Conservation (phyloP, 495 filamentous ascomycete genomes). For the Aspergillus nanangensis region DNA sequence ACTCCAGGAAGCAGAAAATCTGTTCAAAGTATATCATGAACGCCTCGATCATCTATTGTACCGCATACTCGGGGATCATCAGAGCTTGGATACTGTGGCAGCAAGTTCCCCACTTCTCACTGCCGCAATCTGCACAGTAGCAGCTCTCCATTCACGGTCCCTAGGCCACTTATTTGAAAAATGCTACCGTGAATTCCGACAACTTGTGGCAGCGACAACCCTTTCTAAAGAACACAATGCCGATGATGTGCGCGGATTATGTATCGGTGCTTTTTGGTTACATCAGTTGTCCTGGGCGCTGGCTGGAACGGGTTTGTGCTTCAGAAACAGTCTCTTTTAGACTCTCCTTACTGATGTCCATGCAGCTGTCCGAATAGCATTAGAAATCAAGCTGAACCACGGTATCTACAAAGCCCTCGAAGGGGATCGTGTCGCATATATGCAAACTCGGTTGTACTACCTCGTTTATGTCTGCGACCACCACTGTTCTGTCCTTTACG, state of each 20-base stretch:
- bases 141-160: conserved; percentile 23
- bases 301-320: no score
- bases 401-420: conserved; percentile 25
- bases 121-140: conserved; percentile 29
- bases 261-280: conserved; percentile 34
- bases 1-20: no score
- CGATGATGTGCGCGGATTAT: conserved; percentile 29
- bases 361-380: conserved; percentile 26
- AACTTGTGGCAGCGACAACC: conserved; percentile 13
- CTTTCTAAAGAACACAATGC: conserved; percentile 18
- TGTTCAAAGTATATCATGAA: conserved; percentile 24
- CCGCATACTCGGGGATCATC: conserved; percentile 27
- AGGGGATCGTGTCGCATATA: conserved; percentile 22
- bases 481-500: conserved; percentile 30
- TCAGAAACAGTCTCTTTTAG: no score
- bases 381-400: conserved; percentile 27
- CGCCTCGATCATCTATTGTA: conserved; percentile 36
- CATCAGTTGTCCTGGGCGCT: conserved; percentile 28
- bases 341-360: no score
- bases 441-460: conserved; percentile 27
- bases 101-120: conserved; percentile 24
- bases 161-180: conserved; percentile 23
- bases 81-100: conserved; percentile 19
- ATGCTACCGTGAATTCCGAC: conserved; percentile 24
- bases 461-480: conserved; percentile 36